Conservation (phyloP, 352 stramenopile genomes). For the Globisporangium takayamanum region DNA sequence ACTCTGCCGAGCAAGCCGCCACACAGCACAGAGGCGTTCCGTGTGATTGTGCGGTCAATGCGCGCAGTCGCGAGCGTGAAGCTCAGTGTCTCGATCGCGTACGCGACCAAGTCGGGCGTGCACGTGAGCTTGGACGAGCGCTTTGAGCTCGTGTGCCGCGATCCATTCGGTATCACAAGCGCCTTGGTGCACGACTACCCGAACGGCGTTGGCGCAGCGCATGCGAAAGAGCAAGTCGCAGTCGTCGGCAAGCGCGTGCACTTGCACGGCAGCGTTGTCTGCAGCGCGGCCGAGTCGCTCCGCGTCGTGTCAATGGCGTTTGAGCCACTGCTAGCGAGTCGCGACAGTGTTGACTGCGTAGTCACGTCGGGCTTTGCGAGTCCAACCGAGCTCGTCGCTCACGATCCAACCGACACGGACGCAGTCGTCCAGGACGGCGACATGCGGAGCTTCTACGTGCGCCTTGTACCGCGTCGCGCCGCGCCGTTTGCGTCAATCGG, state of each 20-base stretch:
- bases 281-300: conserved; percentile 44
- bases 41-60: conserved; percentile 52
- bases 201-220: conserved; percentile 27
- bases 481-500: conserved; percentile 48
- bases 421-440: conserved; percentile 52
- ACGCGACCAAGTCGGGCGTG: conserved; percentile 61
- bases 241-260: conserved; percentile 64
- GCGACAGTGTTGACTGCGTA: conserved; percentile 22
- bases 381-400: conserved; percentile 2
- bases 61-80: conserved; percentile 27
- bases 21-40: conserved; percentile 33
- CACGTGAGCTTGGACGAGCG: conserved; percentile 57
- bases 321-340: conserved; percentile 26
- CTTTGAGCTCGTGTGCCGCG: conserved; percentile 52
- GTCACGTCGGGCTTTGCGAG: conserved; percentile 40
- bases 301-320: conserved; percentile 50
- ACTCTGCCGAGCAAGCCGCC: conserved; percentile 35
- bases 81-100: conserved; percentile 46
- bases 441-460: conserved; percentile 52
- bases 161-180: conserved; percentile 52
- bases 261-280: conserved; percentile 46
- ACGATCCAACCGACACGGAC: conserved; percentile 6
- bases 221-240: conserved; percentile 37
- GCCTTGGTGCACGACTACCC: conserved; percentile 64
- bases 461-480: conserved; percentile 35